Conservation (phyloP, 2,329 filamentous ascomycete genomes). For the Talaromyces pinophilus region DNA sequence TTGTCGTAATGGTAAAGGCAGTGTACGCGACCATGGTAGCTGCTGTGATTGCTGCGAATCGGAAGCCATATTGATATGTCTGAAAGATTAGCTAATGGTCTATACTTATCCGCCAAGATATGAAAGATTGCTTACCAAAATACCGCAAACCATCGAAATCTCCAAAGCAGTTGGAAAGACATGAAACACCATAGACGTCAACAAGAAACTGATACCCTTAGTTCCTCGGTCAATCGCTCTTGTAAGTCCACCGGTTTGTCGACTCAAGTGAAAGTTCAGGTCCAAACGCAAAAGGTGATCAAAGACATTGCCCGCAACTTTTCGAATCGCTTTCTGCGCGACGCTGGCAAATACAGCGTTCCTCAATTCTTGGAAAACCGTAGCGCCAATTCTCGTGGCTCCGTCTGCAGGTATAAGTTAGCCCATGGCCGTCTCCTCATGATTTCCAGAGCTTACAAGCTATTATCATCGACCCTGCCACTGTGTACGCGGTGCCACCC, state of each 20-base stretch:
- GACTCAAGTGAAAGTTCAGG: slow-evolving; percentile 87
- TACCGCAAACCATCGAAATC: slow-evolving; percentile 93
- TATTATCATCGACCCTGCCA: slow-evolving; percentile 89
- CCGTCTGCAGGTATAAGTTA: slow-evolving; percentile 60
- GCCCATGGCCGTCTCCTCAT: slow-evolving; percentile 17
- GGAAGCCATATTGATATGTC: slow-evolving; percentile 90
- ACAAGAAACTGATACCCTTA: slow-evolving; percentile 94
- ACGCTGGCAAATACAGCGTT: slow-evolving; percentile 98
- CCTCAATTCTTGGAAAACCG: slow-evolving; percentile 86
- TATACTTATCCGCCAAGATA: background rate
- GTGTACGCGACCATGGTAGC: slow-evolving; percentile 91
- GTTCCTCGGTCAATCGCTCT: slow-evolving; percentile 94
- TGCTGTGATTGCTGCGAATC: slow-evolving; percentile 88
- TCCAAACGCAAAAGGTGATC: slow-evolving; percentile 85
- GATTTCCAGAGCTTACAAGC: slow-evolving; percentile 61
- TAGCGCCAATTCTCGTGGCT: slow-evolving; percentile 81
- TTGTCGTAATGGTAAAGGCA: slow-evolving; percentile 95
- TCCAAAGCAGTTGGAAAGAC: slow-evolving; percentile 91
- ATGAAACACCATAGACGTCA: slow-evolving; percentile 98
- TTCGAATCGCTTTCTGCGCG: slow-evolving; percentile 91
- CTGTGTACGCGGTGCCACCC: slow-evolving; percentile 84
- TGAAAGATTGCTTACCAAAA: slow-evolving; percentile 58
- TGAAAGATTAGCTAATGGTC: slow-evolving; percentile 29
- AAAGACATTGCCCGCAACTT: slow-evolving; percentile 89
- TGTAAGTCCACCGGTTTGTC: slow-evolving; percentile 92